phyloP scores from a whole-genome alignment of 2,329 filamentous ascomycete genomes.

The Ophiostoma angusticollis region DNA sequence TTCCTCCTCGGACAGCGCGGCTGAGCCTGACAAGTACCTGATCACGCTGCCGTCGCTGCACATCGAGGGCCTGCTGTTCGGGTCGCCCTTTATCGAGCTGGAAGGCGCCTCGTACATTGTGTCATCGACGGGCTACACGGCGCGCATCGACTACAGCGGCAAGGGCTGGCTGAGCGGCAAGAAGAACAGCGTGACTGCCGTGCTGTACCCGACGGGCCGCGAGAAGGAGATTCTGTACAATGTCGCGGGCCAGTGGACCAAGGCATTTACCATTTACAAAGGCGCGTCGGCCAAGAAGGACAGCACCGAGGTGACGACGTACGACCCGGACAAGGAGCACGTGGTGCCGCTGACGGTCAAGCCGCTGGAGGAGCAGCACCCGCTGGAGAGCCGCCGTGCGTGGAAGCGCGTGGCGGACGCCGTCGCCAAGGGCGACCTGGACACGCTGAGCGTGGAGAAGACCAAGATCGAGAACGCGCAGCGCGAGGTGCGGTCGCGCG shows the following conservation, averaged over 20 bases:
- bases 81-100: conserved; percentile 80
- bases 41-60: conserved; percentile 86
- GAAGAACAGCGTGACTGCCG: conserved; percentile 80
- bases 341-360: conserved; percentile 59
- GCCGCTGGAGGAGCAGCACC: conserved; percentile 66
- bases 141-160: conserved; percentile 85
- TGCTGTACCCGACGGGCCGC: conserved; percentile 55
- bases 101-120: conserved; percentile 75
- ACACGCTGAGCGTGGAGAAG: conserved; percentile 66
- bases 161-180: conserved; percentile 92
- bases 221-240: conserved; percentile 68
- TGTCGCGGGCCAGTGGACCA: conserved; percentile 84
- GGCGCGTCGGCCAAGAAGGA: conserved; percentile 33
- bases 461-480: conserved; percentile 82
- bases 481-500: conserved; percentile 57
- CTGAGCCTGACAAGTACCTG: conserved; percentile 56
- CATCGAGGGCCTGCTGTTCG: conserved; percentile 83
- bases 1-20: not conserved
- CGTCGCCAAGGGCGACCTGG: conserved; percentile 74
- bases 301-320: conserved; percentile 41
- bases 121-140: conserved; percentile 73
- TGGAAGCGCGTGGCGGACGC: conserved; percentile 77
- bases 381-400: conserved; percentile 75
- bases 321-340: conserved; percentile 43
- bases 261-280: conserved; percentile 65